Base-by-base conservation (phyloP, 768 basidiomycete species). In the Leccinum broughii region DNA sequence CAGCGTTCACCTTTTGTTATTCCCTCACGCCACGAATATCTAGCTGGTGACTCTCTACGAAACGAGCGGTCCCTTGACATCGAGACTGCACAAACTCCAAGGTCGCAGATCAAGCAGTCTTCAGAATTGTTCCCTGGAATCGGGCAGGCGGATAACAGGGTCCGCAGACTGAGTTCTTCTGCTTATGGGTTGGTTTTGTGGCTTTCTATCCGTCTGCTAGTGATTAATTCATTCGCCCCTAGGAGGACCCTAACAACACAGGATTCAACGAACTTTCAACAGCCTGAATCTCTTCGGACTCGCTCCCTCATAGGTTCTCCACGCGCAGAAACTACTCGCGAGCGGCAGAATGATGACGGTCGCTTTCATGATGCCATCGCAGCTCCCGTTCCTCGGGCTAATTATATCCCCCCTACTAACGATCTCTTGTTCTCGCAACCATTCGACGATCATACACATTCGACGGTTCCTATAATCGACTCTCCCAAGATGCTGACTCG, bases 341-440 rank as follows among this genome's bases (percentile, higher is more conserved):
- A 52, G 52, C 59, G 37, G 14, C 56, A 37, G 35, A 59, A 30
- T 3, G 44, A 37, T 49, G 51, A 28, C 2, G 15, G 13, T 50
- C 34, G 32, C 13, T 11, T 35, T n/a, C 58, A 24, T n/a, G 41
- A 56, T 34, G 11, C n/a, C 24, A 30, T 34, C 7, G 9, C 11
- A 2, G 9, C 55, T 35, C 39, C 44, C 13, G 66, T 55, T 39
- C 57, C 62, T 49, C 59, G 28, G 20, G 1, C 8, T 17, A 32
- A 26, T 15, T 55, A 50, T 52, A 67, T 71, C 24, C 67, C 69
- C 10, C 67, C 69, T 46, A 64, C 66, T 17, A 3, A 13, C 4
- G 56, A 70, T 48, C 17, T 66, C 32, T 44, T 56, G 13, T 32
- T 71, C 35, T 56, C 59, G 1, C 57, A 62, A 22, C 59, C 67